Percentiles rank a stretch among this genome's conserved stretches.
Evolutionary conservation across 2,329 filamentous ascomycete genomes (phyloP).

Genomic region (Pseudocercospora fuligena): DNA sequence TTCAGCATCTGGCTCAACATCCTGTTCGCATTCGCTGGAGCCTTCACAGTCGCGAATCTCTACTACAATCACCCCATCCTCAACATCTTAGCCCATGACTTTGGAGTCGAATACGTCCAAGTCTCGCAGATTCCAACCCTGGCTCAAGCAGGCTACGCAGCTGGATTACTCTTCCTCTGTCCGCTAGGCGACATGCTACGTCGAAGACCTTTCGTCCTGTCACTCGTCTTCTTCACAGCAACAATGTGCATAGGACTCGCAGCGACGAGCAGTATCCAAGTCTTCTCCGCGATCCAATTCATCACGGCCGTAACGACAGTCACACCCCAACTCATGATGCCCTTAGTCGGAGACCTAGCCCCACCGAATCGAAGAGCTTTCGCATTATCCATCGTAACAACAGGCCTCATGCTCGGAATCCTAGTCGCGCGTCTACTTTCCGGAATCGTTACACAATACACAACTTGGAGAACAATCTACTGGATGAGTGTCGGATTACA

Average conservation of each 20-base stretch:
- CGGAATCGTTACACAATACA: slow-evolving; percentile 74
- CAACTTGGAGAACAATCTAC: slow-evolving; percentile 77
- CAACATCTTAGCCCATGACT: slow-evolving; percentile 73
- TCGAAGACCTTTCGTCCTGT: slow-evolving; percentile 71
- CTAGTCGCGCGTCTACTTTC: slow-evolving; percentile 76
- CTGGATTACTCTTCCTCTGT: slow-evolving; percentile 73
- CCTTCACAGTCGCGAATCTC: slow-evolving; percentile 77
- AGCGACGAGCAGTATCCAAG: slow-evolving; percentile 65
- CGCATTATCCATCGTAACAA: slow-evolving; percentile 74
- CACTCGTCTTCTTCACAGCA: slow-evolving; percentile 67
- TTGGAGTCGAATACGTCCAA: slow-evolving; percentile 70
- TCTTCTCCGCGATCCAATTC: slow-evolving; percentile 73
- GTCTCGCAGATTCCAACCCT: slow-evolving; percentile 73
- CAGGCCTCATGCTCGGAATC: slow-evolving; percentile 75
- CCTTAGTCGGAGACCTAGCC: slow-evolving; percentile 77
- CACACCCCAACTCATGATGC: slow-evolving; percentile 76
- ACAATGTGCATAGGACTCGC: slow-evolving; percentile 72
- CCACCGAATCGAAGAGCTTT: slow-evolving; percentile 70
- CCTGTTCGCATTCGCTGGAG: slow-evolving; percentile 68
- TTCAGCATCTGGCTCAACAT: slow-evolving; percentile 73
- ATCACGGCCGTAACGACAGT: slow-evolving; percentile 78
- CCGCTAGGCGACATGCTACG: slow-evolving; percentile 73
- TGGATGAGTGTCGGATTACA: slow-evolving; percentile 77
- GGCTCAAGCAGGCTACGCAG: slow-evolving; percentile 79
- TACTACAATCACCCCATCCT: slow-evolving; percentile 83